Conservation (phyloP, 2,329 filamentous ascomycete genomes). For the Sordariomycetes sp. region DNA sequence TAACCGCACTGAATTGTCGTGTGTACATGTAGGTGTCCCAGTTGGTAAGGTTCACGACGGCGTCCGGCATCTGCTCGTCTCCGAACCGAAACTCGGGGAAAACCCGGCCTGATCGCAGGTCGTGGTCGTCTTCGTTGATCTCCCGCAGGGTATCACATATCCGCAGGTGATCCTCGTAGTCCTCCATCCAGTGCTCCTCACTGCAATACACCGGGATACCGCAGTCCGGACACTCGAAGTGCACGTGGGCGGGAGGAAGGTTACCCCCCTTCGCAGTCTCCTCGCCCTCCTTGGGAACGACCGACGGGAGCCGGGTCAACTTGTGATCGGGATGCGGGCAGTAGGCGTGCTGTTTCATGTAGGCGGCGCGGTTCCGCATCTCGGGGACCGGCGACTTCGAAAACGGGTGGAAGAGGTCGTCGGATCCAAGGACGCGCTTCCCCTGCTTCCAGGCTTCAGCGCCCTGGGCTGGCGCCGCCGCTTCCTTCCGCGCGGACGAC, state of each 20-base stretch:
- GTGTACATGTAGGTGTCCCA: slow-evolving; percentile 98
- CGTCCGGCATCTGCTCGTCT: slow-evolving; percentile 80
- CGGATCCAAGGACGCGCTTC: slow-evolving; percentile 40
- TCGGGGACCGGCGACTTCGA: slow-evolving; percentile 79
- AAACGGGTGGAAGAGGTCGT: slow-evolving; percentile 91
- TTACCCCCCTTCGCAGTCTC: slow-evolving; percentile 32
- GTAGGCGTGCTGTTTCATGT: slow-evolving; percentile 86
- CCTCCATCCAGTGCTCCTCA: slow-evolving; percentile 89
- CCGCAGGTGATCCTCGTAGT: slow-evolving; percentile 86
- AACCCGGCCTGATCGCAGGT: slow-evolving; percentile 77
- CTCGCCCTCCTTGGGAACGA: slow-evolving; percentile 52
- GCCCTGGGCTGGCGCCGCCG: slow-evolving; percentile 8
- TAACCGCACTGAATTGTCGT: slow-evolving; percentile 80
- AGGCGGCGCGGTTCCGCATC: slow-evolving; percentile 78
- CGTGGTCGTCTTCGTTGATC: slow-evolving; percentile 97
- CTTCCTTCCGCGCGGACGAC: slow-evolving; percentile 1
- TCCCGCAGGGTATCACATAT: slow-evolving; percentile 85
- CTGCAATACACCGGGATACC: slow-evolving; percentile 90
- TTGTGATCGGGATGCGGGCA: slow-evolving; percentile 87
- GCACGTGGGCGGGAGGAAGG: slow-evolving; percentile 67
- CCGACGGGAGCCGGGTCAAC: slow-evolving; percentile 57
- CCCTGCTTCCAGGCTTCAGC: slow-evolving; percentile 10
- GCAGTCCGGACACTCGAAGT: slow-evolving; percentile 94
- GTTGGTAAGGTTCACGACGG: slow-evolving; percentile 92
- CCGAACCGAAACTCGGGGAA: slow-evolving; percentile 94